Base-by-base conservation (phyloP, 352 stramenopile species). In the Pythium chondricola region DNA sequence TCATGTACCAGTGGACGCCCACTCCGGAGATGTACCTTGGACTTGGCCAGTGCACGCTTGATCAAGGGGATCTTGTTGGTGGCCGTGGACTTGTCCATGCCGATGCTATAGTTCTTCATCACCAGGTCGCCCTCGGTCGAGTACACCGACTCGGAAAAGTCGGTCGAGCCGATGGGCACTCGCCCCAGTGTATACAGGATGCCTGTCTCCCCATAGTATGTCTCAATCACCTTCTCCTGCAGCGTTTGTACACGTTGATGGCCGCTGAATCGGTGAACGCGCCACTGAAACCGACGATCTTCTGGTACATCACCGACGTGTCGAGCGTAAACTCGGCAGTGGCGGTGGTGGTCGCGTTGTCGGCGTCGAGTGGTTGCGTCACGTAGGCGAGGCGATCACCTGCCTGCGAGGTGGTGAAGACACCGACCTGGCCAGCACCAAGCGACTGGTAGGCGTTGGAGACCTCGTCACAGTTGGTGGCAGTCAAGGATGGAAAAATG, bases 101-200 rank as follows among this genome's bases (percentile, higher is more conserved):
- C 74, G 42, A 87, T 79, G 33, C 83, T 84, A 56, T 96, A 96
- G 52, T 91, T 63, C 33, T 64, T 52, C 69, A 95, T 80, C 9
- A 67, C 70, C 17, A 92, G 67, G 46, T 96, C 86, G n/a, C 68
- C 79, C n/a, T 61, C 67, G 13, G 83, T 62, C 61, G 68, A 93
- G 65, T 96, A 96, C 52, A 86, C 72, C 14, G 58, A 73, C 47
- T 77, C 52, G 39, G 85, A 96, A 58, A 96, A 96, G 53, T 96
- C 86, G 43, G 67, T 85, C 16, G 77, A 90, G 29, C 63, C 82
- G 52, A 96, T 95, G 24, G 81, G 86, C 31, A 96, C 69, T 26
- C 87, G 74, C 1, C 73, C 87, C 5, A 96, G 37, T 37, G 67
- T 85, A 65, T 96, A 96, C 62, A 87, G 73, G 18, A 95, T 58